Evolutionary conservation across 148 eudicot species (phyloP).

Genomic region (Vaccinium vitisidaea): DNA sequence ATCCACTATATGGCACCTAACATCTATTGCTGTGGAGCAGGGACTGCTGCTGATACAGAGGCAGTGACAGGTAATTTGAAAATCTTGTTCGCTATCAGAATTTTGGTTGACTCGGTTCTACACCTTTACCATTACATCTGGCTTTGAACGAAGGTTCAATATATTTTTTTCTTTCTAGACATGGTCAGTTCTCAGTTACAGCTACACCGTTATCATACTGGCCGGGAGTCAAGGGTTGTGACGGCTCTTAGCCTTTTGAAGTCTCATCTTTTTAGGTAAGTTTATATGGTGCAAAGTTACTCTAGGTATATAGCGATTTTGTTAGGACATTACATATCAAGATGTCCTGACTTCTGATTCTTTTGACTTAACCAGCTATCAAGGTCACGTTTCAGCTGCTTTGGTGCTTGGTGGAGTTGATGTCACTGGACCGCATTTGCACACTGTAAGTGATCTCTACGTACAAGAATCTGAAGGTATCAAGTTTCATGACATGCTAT

Average conservation of each 20-base stretch:
- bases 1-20: constrained; percentile 96
- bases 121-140: background rate
- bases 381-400: constrained; percentile 86
- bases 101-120: background rate
- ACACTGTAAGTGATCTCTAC: constrained; percentile 57
- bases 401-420: constrained; percentile 95
- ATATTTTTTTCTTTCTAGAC: constrained; percentile 37
- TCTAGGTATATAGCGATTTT: background rate
- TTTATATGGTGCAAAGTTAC: background rate
- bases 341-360: constrained; percentile 13
- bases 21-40: constrained; percentile 98
- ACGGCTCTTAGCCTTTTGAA: constrained; percentile 79
- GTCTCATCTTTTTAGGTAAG: constrained; percentile 77
- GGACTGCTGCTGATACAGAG: constrained; percentile 98
- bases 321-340: background rate
- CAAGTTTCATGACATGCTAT: background rate
- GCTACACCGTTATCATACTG: constrained; percentile 82
- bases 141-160: background rate
- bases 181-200: constrained; percentile 91
- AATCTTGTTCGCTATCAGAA: background rate
- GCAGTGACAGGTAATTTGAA: constrained; percentile 74
- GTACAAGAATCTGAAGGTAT: background rate
- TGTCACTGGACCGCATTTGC: constrained; percentile 86
- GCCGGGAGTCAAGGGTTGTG: constrained; percentile 91
- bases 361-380: constrained; percentile 51